Percentiles rank a stretch among this genome's conserved stretches.
Conservation (phyloP, 306 rosid species). For the Quillaja saponaria region DNA sequence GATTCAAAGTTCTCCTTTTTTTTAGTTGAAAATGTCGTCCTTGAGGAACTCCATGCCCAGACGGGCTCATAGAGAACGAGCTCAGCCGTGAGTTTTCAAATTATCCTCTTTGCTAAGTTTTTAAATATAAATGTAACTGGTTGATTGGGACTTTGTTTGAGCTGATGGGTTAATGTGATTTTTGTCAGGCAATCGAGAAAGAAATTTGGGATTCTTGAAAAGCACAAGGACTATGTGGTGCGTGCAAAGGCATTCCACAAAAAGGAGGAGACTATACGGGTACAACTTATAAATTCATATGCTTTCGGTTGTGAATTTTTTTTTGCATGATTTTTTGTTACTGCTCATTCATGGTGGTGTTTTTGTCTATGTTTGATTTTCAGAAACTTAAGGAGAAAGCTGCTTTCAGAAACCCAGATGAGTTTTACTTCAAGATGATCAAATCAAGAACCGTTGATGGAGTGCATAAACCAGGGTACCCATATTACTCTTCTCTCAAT, state of each 20-base stretch:
- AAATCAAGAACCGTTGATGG: conserved; percentile 57
- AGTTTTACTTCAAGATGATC: conserved; percentile 79
- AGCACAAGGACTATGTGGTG: conserved; percentile 82
- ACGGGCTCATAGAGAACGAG: conserved; percentile 79
- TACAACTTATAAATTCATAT: conserved; percentile 1
- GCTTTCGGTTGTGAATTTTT: background rate
- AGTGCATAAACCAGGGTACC: conserved; percentile 67
- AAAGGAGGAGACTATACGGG: conserved; percentile 70
- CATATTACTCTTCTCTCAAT: background rate
- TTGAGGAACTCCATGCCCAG: conserved; percentile 65
- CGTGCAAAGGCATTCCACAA: conserved; percentile 73
- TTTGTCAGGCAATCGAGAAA: conserved; percentile 55
- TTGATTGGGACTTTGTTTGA: background rate
- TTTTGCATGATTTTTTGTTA: background rate
- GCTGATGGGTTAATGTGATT: background rate
- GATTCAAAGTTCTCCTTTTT: too few relatives aligned
- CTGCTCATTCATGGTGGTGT: background rate
- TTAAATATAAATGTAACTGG: background rate
- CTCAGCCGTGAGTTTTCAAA: conserved; percentile 63
- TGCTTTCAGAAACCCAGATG: conserved; percentile 67
- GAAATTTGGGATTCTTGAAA: conserved; percentile 77
- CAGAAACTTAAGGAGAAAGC: conserved; percentile 85
- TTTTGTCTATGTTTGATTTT: conserved; percentile 6
- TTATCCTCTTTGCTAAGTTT: background rate
- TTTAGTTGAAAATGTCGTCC: conserved; percentile 58